Evolutionary conservation across 106 monocot species (phyloP), one percentile per base, ranked within the genome.

Genomic region (Allium cepa): DNA sequence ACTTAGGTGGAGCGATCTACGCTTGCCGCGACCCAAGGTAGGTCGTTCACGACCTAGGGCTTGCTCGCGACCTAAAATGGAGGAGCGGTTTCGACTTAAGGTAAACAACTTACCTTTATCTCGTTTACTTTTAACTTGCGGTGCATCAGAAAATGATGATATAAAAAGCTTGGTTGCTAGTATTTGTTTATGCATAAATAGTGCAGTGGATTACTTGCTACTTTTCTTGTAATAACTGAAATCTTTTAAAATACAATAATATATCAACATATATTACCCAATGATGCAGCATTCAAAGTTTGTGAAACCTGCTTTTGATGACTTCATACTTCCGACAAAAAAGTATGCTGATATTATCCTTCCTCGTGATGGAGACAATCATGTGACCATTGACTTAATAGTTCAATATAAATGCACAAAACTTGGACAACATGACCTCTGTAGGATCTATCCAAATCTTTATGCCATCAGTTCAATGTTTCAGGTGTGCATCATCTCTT

Each of bases 401-500:
- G 79, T 75, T 53, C 78, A 83, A 68, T 75, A 83, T 68, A 83
- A 79, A 13, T 66, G 67, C 11, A 79, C 75, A 56, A 83, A 83
- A 70, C 74, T 83, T 56, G 83, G 78, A 17, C 83, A 83, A 47
- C 83, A 83, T 63, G 71, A 79, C 57, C 67, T 83, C 45, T 83
- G 83, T 64, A 83, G 79, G 71, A 75, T 83, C 50, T 75, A 83
- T 50, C 62, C 83, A 9, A 83, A 71, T 36, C 72, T 90, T 16
- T 82, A 64, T 75, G 85, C 83, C 66, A 82, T 90, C 47, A 79
- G 80, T 47, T 85, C 89, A 11, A 90, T 82, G 16, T 82, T 82
- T 80, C 89, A 55, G 36, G 36, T 36, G 36, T 36, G 36, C 3
- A 5, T 36, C 36, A 36, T 36, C 36, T 36, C 36, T 36, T 36